phyloP scores from a whole-genome alignment of 495 filamentous ascomycete genomes.

The Extremus antarcticus region DNA sequence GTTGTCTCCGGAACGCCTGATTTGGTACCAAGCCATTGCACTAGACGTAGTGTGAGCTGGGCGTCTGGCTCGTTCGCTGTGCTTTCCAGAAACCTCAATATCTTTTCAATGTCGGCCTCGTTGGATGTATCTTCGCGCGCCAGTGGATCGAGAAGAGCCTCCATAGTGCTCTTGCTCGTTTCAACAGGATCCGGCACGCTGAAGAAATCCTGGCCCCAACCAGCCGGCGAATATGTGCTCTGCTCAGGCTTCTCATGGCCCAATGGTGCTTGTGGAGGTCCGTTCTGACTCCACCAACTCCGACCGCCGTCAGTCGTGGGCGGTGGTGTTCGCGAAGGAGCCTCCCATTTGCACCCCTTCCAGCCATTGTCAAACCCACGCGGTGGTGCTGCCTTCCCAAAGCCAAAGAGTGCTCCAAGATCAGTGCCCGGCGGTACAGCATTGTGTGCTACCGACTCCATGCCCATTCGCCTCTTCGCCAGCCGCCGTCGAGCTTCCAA shows the following conservation, averaged over 20 bases:
- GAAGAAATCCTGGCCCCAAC: neutral
- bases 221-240: too few relatives aligned
- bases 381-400: slow-evolving; percentile 1
- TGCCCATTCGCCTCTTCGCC: slow-evolving; percentile 39
- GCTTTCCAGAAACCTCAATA: neutral
- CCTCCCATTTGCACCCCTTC: slow-evolving; percentile 20
- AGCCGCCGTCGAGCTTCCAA: slow-evolving; percentile 47
- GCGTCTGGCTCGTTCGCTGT: neutral
- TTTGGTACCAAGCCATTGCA: neutral
- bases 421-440: slow-evolving; percentile 16
- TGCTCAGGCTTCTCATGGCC: too few relatives aligned
- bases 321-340: too few relatives aligned
- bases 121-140: neutral
- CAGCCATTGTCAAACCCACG: slow-evolving; percentile 13
- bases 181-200: neutral
- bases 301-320: too few relatives aligned
- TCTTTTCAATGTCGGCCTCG: neutral
- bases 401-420: slow-evolving; percentile 22
- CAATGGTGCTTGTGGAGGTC: too few relatives aligned
- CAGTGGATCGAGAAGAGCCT: neutral
- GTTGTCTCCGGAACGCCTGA: neutral
- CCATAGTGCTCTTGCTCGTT: neutral
- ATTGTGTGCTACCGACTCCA: slow-evolving; percentile 27
- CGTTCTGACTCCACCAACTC: too few relatives aligned
- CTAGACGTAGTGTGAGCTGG: neutral